Evolutionary conservation across 2,329 filamentous ascomycete genomes (phyloP).

Genomic region (Lecanicillium sp.): DNA sequence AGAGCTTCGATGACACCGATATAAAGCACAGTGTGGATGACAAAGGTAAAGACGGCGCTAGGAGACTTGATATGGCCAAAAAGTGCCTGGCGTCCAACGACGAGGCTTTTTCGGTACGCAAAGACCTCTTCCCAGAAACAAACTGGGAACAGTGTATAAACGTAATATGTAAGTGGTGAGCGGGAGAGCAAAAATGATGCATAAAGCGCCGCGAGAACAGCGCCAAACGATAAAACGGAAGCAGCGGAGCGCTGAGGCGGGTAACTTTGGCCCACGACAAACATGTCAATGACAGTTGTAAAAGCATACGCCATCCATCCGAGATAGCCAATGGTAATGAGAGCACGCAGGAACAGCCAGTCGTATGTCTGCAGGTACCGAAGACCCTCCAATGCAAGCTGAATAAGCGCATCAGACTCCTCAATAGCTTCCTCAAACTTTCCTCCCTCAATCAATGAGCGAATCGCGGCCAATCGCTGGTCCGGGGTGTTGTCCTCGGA

Average conservation of each 20-base stretch:
- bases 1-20: constrained; percentile 71
- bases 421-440: constrained; percentile 70
- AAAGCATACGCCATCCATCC: constrained; percentile 93
- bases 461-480: constrained; percentile 59
- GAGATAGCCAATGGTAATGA: constrained; percentile 84
- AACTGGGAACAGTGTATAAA: constrained; percentile 85
- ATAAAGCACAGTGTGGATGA: constrained; percentile 58
- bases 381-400: constrained; percentile 69
- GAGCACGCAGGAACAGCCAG: constrained; percentile 86
- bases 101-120: constrained; percentile 62
- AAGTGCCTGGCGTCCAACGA: constrained; percentile 57
- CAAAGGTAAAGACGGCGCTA: constrained; percentile 47
- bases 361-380: constrained; percentile 97
- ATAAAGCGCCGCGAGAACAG: constrained; percentile 66
- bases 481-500: constrained; percentile 54
- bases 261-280: constrained; percentile 68
- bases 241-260: constrained; percentile 53
- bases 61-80: constrained; percentile 60
- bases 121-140: constrained; percentile 96
- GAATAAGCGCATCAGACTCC: constrained; percentile 68
- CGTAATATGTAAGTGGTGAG: constrained; percentile 79
- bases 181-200: constrained; percentile 71
- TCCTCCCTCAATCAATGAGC: constrained; percentile 55
- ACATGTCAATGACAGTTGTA: constrained; percentile 79
- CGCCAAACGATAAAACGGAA: constrained; percentile 62